A percentile compares a stretch with the other conserved stretches of the same genome.
These are phyloP conservation scores for Boletus bicolor DNA, from an alignment of 768 basidiomycete species.

Conservation along the genomic window DNA sequence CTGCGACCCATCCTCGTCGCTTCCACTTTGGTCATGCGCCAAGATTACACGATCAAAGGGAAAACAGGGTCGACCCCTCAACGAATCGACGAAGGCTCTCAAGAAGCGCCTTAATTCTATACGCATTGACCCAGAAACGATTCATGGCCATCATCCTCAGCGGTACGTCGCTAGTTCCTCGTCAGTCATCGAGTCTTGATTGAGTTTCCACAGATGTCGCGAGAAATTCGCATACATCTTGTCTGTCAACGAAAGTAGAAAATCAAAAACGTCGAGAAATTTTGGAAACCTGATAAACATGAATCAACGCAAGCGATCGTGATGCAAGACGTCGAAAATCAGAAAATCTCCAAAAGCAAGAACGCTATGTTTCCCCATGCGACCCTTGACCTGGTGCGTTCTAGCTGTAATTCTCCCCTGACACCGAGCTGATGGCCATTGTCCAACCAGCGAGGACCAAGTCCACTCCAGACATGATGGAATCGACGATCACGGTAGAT, in stretches of 20 bases:
- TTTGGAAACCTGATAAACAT: neutral
- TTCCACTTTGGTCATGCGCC: constrained; percentile 15
- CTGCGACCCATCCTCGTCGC: constrained; percentile 4
- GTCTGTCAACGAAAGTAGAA: neutral
- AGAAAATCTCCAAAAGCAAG: neutral
- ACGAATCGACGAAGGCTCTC: constrained; percentile 3
- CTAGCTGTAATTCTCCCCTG: neutral
- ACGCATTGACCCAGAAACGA: constrained; percentile 2
- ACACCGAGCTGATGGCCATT: neutral
- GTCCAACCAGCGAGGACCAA: neutral
- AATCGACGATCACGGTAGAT: neutral
- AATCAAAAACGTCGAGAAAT: neutral
- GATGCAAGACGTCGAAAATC: neutral
- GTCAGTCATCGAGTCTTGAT: neutral
- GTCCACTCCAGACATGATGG: neutral
- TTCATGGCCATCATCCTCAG: neutral
- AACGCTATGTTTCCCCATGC: neutral
- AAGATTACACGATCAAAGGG: constrained; percentile 14
- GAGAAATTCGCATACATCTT: neutral
- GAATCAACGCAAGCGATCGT: neutral
- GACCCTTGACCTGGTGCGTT: neutral
- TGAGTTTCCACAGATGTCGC: neutral
- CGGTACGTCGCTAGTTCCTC: neutral
- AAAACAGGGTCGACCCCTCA: constrained; percentile 1
- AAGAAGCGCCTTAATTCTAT: constrained; percentile 8